phyloP scores from a whole-genome alignment of 345 rosid species.

The Luvunga scandens region DNA sequence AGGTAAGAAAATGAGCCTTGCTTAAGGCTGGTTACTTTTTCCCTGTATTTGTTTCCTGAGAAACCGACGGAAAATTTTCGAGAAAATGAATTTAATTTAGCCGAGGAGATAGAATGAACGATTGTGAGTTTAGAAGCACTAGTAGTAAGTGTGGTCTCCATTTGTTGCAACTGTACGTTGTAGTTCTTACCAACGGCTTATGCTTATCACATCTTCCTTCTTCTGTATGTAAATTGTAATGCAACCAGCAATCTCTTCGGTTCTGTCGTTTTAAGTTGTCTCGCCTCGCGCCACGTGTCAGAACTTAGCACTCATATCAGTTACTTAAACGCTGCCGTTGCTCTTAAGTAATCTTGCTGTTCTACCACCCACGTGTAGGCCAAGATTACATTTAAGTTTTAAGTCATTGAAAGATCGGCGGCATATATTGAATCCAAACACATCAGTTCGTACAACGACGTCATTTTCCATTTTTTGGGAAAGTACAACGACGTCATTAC shows the following conservation, averaged over 20 bases:
- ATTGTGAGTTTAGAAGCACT: conserved; percentile 35
- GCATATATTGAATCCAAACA: background rate
- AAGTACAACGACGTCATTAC: background rate
- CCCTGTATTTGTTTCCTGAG: conserved; percentile 19
- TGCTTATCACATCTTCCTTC: conserved; percentile 30
- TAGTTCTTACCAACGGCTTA: conserved; percentile 14
- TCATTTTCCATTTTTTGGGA: background rate
- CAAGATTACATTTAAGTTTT: background rate
- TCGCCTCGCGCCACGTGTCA: conserved; percentile 11
- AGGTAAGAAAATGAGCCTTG: conserved; percentile 14
- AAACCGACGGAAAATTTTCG: conserved; percentile 25
- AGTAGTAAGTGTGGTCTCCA: conserved; percentile 43
- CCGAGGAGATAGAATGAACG: conserved; percentile 22
- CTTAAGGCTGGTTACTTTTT: background rate
- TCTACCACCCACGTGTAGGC: conserved; percentile 1
- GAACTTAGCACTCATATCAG: background rate
- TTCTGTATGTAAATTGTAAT: background rate
- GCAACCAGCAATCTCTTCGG: conserved; percentile 1
- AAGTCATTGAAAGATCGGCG: background rate
- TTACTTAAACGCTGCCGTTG: background rate
- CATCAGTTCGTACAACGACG: background rate
- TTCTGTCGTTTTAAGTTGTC: background rate
- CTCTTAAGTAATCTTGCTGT: background rate
- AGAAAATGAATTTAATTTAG: conserved; percentile 20
- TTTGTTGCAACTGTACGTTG: conserved; percentile 12